Evolutionary conservation across 1,284 basidiomycete genomes (phyloP).

Genomic region (Rhodotorula sp.): DNA sequence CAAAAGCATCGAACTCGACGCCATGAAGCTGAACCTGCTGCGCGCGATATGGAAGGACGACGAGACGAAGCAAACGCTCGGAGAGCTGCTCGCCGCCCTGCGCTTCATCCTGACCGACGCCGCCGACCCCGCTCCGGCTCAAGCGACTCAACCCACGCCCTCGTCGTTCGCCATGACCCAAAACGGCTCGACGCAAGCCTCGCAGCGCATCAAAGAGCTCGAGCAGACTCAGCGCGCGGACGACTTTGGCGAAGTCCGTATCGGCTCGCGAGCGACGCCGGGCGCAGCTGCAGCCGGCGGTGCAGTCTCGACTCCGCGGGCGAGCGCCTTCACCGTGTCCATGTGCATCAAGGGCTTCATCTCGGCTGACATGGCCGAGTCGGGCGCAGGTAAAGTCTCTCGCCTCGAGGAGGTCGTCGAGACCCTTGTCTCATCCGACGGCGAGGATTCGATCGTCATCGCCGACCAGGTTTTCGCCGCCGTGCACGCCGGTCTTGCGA

Average conservation of each 20-base stretch:
- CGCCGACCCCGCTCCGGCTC: not conserved
- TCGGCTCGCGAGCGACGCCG: constrained; percentile 34
- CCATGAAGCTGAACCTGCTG: constrained; percentile 11
- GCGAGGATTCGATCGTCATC: constrained; percentile 61
- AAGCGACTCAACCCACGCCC: not conserved
- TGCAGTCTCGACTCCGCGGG: constrained; percentile 1
- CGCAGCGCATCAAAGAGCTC: constrained; percentile 25
- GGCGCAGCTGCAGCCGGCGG: constrained; percentile 1
- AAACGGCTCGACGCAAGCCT: constrained; percentile 41
- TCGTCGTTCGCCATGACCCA: not conserved
- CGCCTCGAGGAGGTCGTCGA: constrained; percentile 58
- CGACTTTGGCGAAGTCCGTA: constrained; percentile 61
- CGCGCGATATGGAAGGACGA: constrained; percentile 26
- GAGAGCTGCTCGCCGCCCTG: constrained; percentile 24
- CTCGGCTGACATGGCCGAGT: constrained; percentile 32
- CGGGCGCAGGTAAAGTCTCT: constrained; percentile 8
- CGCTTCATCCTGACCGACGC: constrained; percentile 21
- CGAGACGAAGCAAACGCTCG: constrained; percentile 12
- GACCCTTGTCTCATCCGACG: constrained; percentile 57
- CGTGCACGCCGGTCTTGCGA: constrained; percentile 60
- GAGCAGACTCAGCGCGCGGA: constrained; percentile 55
- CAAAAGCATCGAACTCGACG: constrained; percentile 1
- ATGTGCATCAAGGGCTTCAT: constrained; percentile 30
- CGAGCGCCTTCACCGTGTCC: constrained; percentile 10
- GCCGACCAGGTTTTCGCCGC: constrained; percentile 62